Evolutionary conservation across 371 early-diverging fungal species (phyloP).

Genomic region (Mortierella sp.): DNA sequence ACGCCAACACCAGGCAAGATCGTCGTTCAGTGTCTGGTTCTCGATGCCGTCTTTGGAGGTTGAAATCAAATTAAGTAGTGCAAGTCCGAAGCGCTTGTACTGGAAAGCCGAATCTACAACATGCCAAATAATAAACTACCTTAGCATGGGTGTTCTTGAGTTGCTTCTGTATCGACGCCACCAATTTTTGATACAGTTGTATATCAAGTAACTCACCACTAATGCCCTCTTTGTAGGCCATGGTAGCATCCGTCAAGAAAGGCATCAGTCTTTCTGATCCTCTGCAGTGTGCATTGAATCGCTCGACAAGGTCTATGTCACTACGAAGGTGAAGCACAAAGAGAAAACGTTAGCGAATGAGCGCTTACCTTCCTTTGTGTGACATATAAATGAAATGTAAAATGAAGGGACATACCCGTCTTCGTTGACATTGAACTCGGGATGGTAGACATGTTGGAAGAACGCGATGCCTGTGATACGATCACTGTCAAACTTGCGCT

Average conservation of each 20-base stretch:
- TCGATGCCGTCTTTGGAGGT: conserved; percentile 51
- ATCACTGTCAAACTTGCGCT: conserved; percentile 58
- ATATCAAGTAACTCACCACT: conserved; percentile 20
- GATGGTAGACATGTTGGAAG: conserved; percentile 64
- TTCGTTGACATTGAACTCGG: conserved; percentile 65
- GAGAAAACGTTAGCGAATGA: background rate
- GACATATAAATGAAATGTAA: background rate
- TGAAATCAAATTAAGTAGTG: conserved; percentile 55
- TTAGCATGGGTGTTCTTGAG: background rate
- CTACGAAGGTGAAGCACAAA: conserved; percentile 23
- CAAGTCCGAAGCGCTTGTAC: conserved; percentile 56
- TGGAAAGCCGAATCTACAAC: conserved; percentile 47
- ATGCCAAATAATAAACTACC: background rate
- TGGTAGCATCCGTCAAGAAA: conserved; percentile 48
- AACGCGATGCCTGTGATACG: conserved; percentile 55
- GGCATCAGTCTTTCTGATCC: conserved; percentile 60
- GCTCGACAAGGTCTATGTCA: conserved; percentile 59
- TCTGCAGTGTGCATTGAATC: conserved; percentile 58
- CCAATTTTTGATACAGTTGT: background rate
- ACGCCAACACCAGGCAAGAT: conserved; percentile 63
- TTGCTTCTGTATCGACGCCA: background rate
- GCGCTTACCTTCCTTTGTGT: background rate
- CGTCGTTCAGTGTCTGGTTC: conserved; percentile 57
- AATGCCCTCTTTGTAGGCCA: conserved; percentile 56
- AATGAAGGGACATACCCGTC: conserved; percentile 41